A percentile compares a stretch with the other conserved stretches of the same genome.
Conservation (phyloP, 257 asterid genomes). For the Linaria vulgaris region DNA sequence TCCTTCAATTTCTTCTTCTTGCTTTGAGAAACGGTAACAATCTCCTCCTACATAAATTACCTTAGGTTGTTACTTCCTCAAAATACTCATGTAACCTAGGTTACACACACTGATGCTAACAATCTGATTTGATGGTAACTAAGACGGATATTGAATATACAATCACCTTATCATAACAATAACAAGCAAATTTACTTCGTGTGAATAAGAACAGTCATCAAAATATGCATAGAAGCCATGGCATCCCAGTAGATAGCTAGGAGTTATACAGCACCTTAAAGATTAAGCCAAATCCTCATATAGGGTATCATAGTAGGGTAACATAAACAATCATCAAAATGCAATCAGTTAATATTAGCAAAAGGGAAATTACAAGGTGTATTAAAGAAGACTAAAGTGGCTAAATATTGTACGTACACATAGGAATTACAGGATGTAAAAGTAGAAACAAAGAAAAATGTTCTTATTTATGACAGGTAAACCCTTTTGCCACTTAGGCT, state of each 20-base stretch:
- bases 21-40: conserved; percentile 34
- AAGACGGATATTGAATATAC: neutral
- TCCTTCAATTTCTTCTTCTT: conserved; percentile 56
- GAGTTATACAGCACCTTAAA: neutral
- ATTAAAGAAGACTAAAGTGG: neutral
- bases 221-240: neutral
- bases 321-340: neutral
- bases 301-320: neutral
- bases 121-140: neutral
- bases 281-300: neutral
- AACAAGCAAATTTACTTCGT: neutral
- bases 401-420: neutral
- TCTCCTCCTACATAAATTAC: conserved; percentile 58
- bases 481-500: neutral
- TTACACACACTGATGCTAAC: neutral
- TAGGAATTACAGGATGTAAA: neutral
- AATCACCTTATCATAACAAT: neutral
- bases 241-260: neutral
- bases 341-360: too few species aligned
- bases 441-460: neutral
- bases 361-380: too few species aligned
- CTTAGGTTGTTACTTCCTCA: conserved; percentile 24
- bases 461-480: neutral
- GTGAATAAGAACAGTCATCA: neutral
- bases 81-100: conserved; percentile 17